These are phyloP conservation scores for Oryza meridionalis DNA, from an alignment of 176 grass and related monocot species.

Conservation along the genomic window DNA sequence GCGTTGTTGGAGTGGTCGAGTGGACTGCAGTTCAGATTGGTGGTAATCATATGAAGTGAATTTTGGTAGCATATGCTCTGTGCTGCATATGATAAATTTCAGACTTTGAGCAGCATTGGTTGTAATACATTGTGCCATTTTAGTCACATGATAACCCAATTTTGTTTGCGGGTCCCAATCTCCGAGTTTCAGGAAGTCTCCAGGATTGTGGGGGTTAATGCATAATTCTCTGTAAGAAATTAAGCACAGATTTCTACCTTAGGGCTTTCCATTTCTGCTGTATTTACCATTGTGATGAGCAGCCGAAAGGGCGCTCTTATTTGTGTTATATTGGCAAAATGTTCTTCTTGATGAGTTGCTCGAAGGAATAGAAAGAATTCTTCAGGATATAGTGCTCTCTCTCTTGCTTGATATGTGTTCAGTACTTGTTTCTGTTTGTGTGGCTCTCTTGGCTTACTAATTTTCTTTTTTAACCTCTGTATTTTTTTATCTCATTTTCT, in stretches of 20 bases:
- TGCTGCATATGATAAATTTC: background rate
- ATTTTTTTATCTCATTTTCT: background rate
- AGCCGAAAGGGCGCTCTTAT: background rate
- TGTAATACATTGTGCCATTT: background rate
- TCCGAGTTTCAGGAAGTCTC: background rate
- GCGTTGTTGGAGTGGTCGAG: too few species aligned
- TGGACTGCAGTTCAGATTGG: background rate
- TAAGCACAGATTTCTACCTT: background rate
- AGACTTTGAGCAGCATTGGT: background rate
- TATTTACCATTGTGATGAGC: background rate
- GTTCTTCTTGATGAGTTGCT: background rate
- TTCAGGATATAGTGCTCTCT: too few species aligned
- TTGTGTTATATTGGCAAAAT: background rate
- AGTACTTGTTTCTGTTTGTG: background rate
- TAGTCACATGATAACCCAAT: background rate
- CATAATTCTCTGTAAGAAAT: background rate
- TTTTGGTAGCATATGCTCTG: background rate
- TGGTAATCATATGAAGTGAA: background rate
- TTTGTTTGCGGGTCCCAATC: background rate
- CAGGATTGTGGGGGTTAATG: background rate
- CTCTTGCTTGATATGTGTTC: too few species aligned
- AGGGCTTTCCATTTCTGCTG: background rate
- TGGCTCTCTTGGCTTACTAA: background rate
- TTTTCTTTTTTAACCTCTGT: background rate
- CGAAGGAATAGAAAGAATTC: too few species aligned